These are phyloP conservation scores for Candida khao-thaluensis DNA, from an alignment of 805 yeast genomes.

Conservation along the genomic window DNA sequence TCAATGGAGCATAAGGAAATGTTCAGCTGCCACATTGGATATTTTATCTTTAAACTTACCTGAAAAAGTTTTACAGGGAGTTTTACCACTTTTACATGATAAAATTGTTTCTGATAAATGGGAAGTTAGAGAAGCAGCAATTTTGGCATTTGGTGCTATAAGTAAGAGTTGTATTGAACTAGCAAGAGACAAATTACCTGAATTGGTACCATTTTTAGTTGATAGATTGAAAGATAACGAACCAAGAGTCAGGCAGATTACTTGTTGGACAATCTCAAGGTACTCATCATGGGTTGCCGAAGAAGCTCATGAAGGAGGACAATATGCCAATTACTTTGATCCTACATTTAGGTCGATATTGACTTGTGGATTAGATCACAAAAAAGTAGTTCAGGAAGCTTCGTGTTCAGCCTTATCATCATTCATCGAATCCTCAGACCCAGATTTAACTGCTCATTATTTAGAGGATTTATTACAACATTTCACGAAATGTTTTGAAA, in stretches of 20 bases:
- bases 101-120: slow-evolving; percentile 70
- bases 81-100: slow-evolving; percentile 74
- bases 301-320: slow-evolving; percentile 61
- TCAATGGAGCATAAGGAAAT: slow-evolving; percentile 90
- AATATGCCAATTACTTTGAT: slow-evolving; percentile 63
- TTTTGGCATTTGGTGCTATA: slow-evolving; percentile 92
- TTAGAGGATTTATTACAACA: slow-evolving; percentile 66
- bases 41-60: slow-evolving; percentile 70
- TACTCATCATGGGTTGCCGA: slow-evolving; percentile 79
- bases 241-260: slow-evolving; percentile 85
- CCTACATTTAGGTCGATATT: slow-evolving; percentile 80
- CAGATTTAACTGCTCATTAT: slow-evolving; percentile 58
- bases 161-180: slow-evolving; percentile 82
- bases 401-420: slow-evolving; percentile 86
- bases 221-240: slow-evolving; percentile 72
- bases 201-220: slow-evolving; percentile 79
- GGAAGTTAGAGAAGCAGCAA: slow-evolving; percentile 92
- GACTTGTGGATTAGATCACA: slow-evolving; percentile 71
- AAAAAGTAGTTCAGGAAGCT: slow-evolving; percentile 93
- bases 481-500: slow-evolving; percentile 69
- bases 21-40: slow-evolving; percentile 92
- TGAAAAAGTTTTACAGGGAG: slow-evolving; percentile 58
- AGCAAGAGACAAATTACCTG: slow-evolving; percentile 71
- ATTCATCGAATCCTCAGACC: slow-evolving; percentile 75
- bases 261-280: slow-evolving; percentile 94